Evolutionary conservation across 2,329 filamentous ascomycete genomes (phyloP).

Genomic region (Pseudogymnoascus sp.): DNA sequence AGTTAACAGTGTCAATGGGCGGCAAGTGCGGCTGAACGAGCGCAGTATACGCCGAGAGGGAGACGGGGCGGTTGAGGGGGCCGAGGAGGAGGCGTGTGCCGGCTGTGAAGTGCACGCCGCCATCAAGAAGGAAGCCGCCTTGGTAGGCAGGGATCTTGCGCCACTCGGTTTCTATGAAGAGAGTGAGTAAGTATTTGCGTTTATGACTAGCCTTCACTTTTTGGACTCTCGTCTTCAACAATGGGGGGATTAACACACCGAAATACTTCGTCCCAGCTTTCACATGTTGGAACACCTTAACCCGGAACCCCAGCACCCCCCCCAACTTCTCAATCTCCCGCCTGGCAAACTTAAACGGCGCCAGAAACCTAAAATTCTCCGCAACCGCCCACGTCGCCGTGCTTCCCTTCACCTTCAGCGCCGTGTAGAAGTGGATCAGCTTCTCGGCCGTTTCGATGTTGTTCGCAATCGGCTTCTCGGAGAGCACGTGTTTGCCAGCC

Average conservation of each 20-base stretch:
- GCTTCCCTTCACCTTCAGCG: conserved; percentile 20
- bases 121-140: conserved; percentile 69
- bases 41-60: conserved; percentile 22
- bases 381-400: conserved; percentile 49
- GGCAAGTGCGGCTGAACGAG: conserved; percentile 24
- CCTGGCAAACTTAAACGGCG: conserved; percentile 43
- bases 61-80: conserved; percentile 20
- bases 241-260: conserved; percentile 15
- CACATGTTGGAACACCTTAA: conserved; percentile 38
- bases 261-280: conserved; percentile 39
- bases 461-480: conserved; percentile 45
- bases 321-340: conserved; percentile 43
- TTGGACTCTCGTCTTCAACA: not conserved
- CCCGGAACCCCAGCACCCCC: conserved; percentile 44
- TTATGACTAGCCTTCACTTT: not conserved
- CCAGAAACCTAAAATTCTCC: conserved; percentile 63
- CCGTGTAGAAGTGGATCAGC: conserved; percentile 39
- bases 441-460: conserved; percentile 38
- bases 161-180: conserved; percentile 43
- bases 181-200: conserved; percentile 11
- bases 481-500: conserved; percentile 45
- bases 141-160: conserved; percentile 62
- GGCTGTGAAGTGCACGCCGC: conserved; percentile 64
- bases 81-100: conserved; percentile 51
- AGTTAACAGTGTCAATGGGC: conserved; percentile 27